A percentile compares a stretch with the other conserved stretches of the same genome.
Evolutionary conservation across 768 basidiomycete species (phyloP).

Genomic region (Tricholoma flavovirens): DNA sequence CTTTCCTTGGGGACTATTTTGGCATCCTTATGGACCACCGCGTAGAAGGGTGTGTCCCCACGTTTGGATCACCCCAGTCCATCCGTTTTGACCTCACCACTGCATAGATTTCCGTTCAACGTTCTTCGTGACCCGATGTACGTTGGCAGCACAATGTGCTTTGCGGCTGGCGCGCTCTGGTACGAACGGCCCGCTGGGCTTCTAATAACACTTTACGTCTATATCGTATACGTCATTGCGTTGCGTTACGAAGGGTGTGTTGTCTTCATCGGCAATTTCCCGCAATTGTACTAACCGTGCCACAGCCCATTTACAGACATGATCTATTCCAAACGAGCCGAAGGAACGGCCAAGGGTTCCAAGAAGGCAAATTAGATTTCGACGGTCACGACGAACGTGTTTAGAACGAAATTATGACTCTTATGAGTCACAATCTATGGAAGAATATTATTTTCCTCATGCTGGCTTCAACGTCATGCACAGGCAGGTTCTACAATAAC

Average conservation of each 20-base stretch:
- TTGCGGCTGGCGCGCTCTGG: conserved; percentile 84
- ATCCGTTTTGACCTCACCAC: background rate
- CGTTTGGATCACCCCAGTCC: background rate
- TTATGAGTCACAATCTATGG: conserved; percentile 15
- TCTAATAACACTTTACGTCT: conserved; percentile 74
- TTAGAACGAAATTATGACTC: conserved; percentile 10
- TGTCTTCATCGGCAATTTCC: background rate
- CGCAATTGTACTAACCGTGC: background rate
- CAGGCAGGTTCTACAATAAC: background rate
- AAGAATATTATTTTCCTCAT: conserved; percentile 2
- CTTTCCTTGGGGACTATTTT: conserved; percentile 84
- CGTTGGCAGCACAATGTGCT: conserved; percentile 76
- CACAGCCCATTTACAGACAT: conserved; percentile 72
- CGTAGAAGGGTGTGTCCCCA: conserved; percentile 60
- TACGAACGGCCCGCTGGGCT: conserved; percentile 82
- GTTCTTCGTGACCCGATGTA: conserved; percentile 94
- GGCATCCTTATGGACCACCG: conserved; percentile 82
- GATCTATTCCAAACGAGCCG: conserved; percentile 65
- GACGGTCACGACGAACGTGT: background rate
- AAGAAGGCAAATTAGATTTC: conserved; percentile 16
- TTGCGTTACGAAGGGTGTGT: conserved; percentile 86
- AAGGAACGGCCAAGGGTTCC: conserved; percentile 17
- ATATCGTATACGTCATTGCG: conserved; percentile 78
- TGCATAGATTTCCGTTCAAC: conserved; percentile 83
- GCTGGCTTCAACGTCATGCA: conserved; percentile 22